Base-by-base conservation (phyloP, 2,329 filamentous ascomycete genomes). In the Exophiala aquamarina region DNA sequence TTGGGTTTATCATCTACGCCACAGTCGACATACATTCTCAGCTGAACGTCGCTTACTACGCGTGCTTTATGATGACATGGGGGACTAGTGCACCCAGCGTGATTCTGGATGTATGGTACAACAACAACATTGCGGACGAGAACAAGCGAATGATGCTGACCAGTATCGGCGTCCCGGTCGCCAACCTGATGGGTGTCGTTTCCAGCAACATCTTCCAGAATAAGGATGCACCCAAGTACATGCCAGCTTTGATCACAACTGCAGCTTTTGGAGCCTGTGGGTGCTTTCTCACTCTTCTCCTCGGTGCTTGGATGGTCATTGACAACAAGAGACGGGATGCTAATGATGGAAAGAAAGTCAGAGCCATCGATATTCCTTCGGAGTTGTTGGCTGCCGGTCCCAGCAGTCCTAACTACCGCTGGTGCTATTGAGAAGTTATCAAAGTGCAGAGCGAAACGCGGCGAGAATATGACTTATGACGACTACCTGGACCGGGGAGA, bases 11-110 rank as follows among this genome's bases (percentile, higher is more conserved):
- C 64, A 87, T 92, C 61, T 91, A 86, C 57, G 84, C 85, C 1
- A 75, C 82, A 15, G 84, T 92, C 48, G 69, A 80, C 20, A 81
- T 89, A 13, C 64, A 79, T 29, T 59, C 70, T 3, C 71, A 85
- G 31, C 64, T 85, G n/a, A 73, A 77, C 3, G 73, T 89, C 1
- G 86, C 85, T 1, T 90, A 90, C 61, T 89, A 83, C 55, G 84
- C 86, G 4, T 83, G 78, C 44, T 91, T 90, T 65, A 86, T 90
- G 83, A 89, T 90, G 84, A 86, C 82, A 9, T 89, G 85, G 82
- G 87, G 87, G 13, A 89, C 85, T 0, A 84, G 82, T 1, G 86
- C 86, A 0, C 86, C 87, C 0, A 86, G 81, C 0, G 86, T 90
- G 7, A 72, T 91, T 10, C 71, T 84, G 13, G 70, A 82, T 56